phyloP scores from a whole-genome alignment of 1,284 basidiomycete species.

The Vanrija humicola region DNA sequence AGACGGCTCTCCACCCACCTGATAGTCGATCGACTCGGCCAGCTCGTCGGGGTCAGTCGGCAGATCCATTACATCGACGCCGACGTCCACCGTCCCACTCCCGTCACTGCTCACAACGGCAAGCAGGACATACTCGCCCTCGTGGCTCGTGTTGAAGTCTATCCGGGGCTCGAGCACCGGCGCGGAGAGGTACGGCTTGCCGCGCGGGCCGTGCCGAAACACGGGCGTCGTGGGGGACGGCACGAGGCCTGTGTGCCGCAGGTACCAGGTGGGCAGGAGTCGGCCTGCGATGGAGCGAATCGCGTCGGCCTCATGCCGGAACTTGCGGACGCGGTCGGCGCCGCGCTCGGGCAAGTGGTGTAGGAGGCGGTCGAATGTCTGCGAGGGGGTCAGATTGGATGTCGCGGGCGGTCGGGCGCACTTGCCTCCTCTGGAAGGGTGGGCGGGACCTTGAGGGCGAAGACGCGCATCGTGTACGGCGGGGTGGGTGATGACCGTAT shows the following conservation, averaged over 20 bases:
- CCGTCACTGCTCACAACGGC: constrained; percentile 13
- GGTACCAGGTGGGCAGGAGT: constrained; percentile 36
- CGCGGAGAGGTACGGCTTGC: constrained; percentile 35
- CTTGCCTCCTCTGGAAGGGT: constrained; percentile 13
- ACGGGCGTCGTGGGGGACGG: constrained; percentile 2
- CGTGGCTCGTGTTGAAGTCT: constrained; percentile 44
- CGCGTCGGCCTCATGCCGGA: constrained; percentile 28
- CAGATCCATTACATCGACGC: constrained; percentile 40
- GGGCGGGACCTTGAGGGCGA: constrained; percentile 11
- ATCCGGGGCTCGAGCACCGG: constrained; percentile 21
- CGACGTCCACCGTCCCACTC: constrained; percentile 16
- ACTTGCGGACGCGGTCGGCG: constrained; percentile 29
- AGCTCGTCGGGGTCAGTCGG: constrained; percentile 23
- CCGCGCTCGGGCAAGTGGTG: constrained; percentile 17
- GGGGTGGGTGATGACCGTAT: too few species aligned
- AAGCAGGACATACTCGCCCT: constrained; percentile 34
- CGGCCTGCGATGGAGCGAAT: constrained; percentile 33
- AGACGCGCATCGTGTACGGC: constrained; percentile 7
- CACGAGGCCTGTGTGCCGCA: constrained; percentile 19
- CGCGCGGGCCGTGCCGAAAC: constrained; percentile 25
- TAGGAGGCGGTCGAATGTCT: constrained; percentile 27
- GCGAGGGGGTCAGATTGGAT: neutral
- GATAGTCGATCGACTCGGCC: constrained; percentile 10
- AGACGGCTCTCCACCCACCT: constrained; percentile 7
- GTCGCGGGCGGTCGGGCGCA: too few species aligned